These are phyloP conservation scores for Mortierella sp. DNA, from an alignment of 371 early-diverging fungal species.

Conservation along the genomic window DNA sequence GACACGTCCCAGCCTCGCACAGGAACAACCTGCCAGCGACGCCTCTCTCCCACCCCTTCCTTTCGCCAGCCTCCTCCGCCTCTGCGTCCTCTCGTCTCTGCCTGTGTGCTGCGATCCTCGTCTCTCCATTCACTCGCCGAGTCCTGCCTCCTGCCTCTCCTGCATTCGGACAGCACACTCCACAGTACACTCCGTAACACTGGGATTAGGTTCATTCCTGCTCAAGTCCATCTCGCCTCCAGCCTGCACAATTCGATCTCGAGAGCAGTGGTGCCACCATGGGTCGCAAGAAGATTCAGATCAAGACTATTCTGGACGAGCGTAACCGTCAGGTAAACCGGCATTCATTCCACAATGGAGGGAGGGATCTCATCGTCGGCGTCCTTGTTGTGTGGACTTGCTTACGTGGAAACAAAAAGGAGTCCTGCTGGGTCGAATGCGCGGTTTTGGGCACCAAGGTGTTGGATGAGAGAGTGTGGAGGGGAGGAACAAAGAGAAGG, in stretches of 20 bases:
- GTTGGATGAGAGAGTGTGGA: neutral
- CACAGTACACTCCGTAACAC: too few relatives aligned
- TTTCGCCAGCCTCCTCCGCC: neutral
- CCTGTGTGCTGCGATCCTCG: neutral
- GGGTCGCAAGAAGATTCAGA: conserved; percentile 98
- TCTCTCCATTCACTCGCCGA: too few relatives aligned
- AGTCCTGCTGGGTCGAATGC: neutral
- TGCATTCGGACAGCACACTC: too few relatives aligned
- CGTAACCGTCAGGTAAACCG: conserved; percentile 87
- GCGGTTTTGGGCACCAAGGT: too few relatives aligned
- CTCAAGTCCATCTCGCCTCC: too few relatives aligned
- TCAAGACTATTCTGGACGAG: conserved; percentile 93
- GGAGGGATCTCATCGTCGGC: too few relatives aligned
- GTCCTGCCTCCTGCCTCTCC: neutral
- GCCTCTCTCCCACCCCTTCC: neutral
- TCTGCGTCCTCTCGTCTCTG: neutral
- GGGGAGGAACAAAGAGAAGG: conserved; percentile 1
- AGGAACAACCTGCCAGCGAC: too few relatives aligned
- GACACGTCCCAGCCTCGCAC: too few relatives aligned
- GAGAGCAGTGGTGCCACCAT: conserved; percentile 56
- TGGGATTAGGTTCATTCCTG: too few relatives aligned
- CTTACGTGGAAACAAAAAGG: conserved; percentile 1
- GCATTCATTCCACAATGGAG: too few relatives aligned
- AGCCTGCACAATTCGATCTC: too few relatives aligned
- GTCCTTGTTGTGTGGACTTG: too few relatives aligned